phyloP scores from a whole-genome alignment of 108 stramenopile species.

The Conticribra guillardii region DNA sequence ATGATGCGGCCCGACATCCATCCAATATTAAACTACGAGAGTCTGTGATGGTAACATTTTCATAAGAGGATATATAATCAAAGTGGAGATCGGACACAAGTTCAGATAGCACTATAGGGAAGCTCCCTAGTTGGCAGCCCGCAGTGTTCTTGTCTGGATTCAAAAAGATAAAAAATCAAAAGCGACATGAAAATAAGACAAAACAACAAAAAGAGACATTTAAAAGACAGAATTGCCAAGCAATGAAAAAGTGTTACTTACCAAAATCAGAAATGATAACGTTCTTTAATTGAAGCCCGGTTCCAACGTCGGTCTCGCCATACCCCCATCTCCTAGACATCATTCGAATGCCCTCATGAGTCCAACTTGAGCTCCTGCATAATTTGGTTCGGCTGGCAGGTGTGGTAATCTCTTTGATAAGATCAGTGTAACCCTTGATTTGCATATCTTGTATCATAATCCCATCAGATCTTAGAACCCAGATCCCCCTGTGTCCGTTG shows the following conservation, averaged over 20 bases:
- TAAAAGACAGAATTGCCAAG: neutral
- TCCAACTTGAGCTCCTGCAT: slow-evolving; percentile 25
- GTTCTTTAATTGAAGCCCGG: slow-evolving; percentile 29
- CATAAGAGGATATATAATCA: slow-evolving; percentile 38
- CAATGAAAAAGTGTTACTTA: slow-evolving; percentile 7
- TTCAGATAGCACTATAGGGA: slow-evolving; percentile 27
- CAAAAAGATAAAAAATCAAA: neutral
- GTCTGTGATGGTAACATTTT: slow-evolving; percentile 42
- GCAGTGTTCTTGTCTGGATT: slow-evolving; percentile 10
- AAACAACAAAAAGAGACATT: neutral
- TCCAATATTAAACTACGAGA: slow-evolving; percentile 31
- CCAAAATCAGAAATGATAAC: slow-evolving; percentile 47
- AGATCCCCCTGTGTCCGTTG: neutral
- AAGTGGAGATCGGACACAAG: slow-evolving; percentile 36
- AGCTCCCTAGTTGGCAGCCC: slow-evolving; percentile 10
- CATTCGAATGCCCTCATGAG: slow-evolving; percentile 36
- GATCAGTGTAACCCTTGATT: slow-evolving; percentile 31
- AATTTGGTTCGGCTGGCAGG: slow-evolving; percentile 23
- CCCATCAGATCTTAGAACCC: neutral
- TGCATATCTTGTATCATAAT: slow-evolving; percentile 14
- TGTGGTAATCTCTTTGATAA: slow-evolving; percentile 13
- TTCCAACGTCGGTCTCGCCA: slow-evolving; percentile 14
- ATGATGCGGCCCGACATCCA: slow-evolving; percentile 22
- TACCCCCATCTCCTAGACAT: slow-evolving; percentile 16
- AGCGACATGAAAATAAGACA: too few species aligned